phyloP scores from a whole-genome alignment of 1,284 basidiomycete genomes.

The Fistulina hepatica region DNA sequence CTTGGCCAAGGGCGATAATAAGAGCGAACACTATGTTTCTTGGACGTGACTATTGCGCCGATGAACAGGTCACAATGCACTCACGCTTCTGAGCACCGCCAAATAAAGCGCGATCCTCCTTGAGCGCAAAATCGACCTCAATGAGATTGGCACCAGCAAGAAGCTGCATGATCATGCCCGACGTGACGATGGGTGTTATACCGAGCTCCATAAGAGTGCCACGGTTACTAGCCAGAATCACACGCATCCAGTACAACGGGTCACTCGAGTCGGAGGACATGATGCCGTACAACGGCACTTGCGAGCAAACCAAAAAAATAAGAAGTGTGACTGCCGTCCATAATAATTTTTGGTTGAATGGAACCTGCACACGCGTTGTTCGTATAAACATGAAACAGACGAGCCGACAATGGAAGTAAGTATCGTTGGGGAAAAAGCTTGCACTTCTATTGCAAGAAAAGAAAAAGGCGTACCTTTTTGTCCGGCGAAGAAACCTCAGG shows the following conservation, averaged over 20 bases:
- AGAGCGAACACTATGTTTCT: constrained; percentile 84
- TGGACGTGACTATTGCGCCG: neutral
- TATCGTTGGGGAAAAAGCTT: constrained; percentile 8
- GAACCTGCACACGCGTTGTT: constrained; percentile 43
- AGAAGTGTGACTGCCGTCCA: constrained; percentile 97
- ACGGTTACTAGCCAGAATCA: constrained; percentile 95
- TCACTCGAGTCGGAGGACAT: constrained; percentile 97
- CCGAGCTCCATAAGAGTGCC: constrained; percentile 99
- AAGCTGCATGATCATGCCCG: constrained; percentile 99
- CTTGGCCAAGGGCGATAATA: constrained; percentile 93
- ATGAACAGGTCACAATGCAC: constrained; percentile 22
- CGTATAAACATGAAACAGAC: too few species aligned
- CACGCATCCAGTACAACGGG: constrained; percentile 99
- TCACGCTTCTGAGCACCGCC: constrained; percentile 94
- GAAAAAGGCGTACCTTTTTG: constrained; percentile 82
- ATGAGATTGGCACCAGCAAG: constrained; percentile 95
- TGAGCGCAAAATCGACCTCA: constrained; percentile 94
- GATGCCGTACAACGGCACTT: constrained; percentile 95
- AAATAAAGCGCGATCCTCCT: constrained; percentile 95
- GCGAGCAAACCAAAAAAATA: constrained; percentile 96
- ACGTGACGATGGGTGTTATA: constrained; percentile 95
- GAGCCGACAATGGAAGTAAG: too few species aligned
- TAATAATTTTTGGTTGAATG: constrained; percentile 93
- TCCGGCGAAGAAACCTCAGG: constrained; percentile 95
- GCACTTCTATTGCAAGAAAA: constrained; percentile 12